Percentiles rank a stretch among this genome's conserved stretches.
These are phyloP conservation scores for Pezicula radicicola DNA, from an alignment of 2,329 filamentous ascomycete species.

Conservation along the genomic window DNA sequence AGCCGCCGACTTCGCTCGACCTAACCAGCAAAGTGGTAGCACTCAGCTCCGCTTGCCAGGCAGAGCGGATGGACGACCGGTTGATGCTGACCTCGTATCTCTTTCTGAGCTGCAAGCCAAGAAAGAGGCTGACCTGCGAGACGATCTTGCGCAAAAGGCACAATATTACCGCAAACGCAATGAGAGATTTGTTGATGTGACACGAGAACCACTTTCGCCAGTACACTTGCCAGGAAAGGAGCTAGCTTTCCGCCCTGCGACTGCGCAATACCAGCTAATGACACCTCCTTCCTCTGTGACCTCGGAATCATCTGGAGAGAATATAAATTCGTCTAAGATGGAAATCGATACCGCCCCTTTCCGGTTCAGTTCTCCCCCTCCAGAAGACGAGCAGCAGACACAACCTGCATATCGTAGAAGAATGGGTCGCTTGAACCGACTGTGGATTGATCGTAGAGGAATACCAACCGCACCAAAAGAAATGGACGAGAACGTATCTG, in stretches of 20 bases:
- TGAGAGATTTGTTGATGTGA: constrained; percentile 82
- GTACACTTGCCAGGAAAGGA: constrained; percentile 62
- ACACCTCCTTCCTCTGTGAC: constrained; percentile 52
- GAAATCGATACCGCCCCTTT: constrained; percentile 20
- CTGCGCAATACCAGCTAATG: constrained; percentile 66
- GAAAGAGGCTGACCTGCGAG: constrained; percentile 75
- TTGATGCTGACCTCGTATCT: constrained; percentile 76
- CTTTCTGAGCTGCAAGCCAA: constrained; percentile 76
- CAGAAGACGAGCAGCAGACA: constrained; percentile 24
- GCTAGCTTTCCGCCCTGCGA: constrained; percentile 66
- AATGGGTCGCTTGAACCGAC: constrained; percentile 76
- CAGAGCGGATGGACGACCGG: constrained; percentile 65
- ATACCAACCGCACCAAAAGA: constrained; percentile 51
- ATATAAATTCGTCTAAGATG: constrained; percentile 24
- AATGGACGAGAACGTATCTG: constrained; percentile 45
- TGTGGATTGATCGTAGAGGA: constrained; percentile 85
- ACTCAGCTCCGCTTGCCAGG: constrained; percentile 67
- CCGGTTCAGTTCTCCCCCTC: constrained; percentile 22
- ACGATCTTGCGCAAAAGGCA: constrained; percentile 82
- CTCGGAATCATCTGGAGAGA: constrained; percentile 30
- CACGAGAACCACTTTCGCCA: constrained; percentile 79
- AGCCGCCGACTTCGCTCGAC: constrained; percentile 50
- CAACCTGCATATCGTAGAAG: constrained; percentile 75
- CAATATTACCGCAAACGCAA: constrained; percentile 92
- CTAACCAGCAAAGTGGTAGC: constrained; percentile 56